Evolutionary conservation across 2,329 filamentous ascomycete genomes (phyloP), one percentile per base, ranked within the genome.

Genomic region (Calycina marina): DNA sequence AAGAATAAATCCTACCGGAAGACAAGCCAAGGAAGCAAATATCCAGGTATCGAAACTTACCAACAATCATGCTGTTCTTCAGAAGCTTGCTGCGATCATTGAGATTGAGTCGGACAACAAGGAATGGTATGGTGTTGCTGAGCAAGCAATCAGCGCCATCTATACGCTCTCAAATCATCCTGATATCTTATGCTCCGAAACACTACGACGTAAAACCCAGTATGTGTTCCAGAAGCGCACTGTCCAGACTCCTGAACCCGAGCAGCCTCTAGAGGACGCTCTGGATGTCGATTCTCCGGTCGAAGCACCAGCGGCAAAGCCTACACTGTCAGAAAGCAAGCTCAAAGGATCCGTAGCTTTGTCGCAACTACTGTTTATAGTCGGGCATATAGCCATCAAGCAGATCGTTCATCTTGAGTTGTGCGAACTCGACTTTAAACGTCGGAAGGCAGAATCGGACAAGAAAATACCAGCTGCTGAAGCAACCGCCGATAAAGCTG

Each of bases 391-490:
- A 29, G 90, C 90, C 10, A 90, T 98, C 52, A 98, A 98, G 60
- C 92, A 98, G 53, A 98, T 98, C 46, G 92, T 98, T 1, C 90
- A 98, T 53, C 70, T 98, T 8, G 90, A 98, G 49, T 67, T 96
- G n/a, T 93, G 86, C 53, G 90, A 98, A 52, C 73, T 90, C 30
- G 90, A 98, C 56, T 98, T 98, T 58, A 98, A 98, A 63, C 80
- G 88, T 33, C 72, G 88, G 43, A 98, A 98, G 63, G 78, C 82
- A 25, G 83, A 90, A 38, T 83, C 85, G 46, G 82, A 90, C 50
- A 86, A 84, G 61, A 66, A 61, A 37, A 59, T 58, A 32, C 42
- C 53, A n/a, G 44, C 50, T 3, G 47, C 56, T 40, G 59, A 57
- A 18, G 51, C 55, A 4, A 57, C 63, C 37, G 59, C 61, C 34